Conservation (phyloP, 371 early-diverging fungal genomes). For the Nosema muscidifuracis region DNA sequence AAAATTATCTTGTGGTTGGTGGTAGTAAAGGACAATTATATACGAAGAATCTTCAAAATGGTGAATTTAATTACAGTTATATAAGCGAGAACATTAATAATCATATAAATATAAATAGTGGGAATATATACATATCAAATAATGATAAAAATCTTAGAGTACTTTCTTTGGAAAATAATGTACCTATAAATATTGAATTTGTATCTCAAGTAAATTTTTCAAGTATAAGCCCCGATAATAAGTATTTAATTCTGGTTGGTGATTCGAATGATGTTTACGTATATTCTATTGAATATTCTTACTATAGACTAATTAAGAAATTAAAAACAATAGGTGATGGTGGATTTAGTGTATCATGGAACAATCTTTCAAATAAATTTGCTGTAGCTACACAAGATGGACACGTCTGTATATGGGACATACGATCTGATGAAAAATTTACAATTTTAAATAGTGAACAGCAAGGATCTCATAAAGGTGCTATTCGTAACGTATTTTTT, state of each 20-base stretch:
- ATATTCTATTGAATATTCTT: conserved; percentile 67
- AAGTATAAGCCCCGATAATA: conserved; percentile 73
- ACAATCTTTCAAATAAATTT: conserved; percentile 68
- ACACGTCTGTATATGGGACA: conserved; percentile 70
- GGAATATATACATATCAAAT: conserved; percentile 72
- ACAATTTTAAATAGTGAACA: conserved; percentile 49
- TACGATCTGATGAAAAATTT: conserved; percentile 37
- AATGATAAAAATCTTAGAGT: conserved; percentile 83
- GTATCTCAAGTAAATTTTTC: conserved; percentile 62
- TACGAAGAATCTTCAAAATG: conserved; percentile 68
- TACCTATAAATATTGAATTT: conserved; percentile 66
- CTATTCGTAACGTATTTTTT: conserved; percentile 59
- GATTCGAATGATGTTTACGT: conserved; percentile 73
- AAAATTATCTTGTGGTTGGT: conserved; percentile 75
- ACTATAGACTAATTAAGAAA: conserved; percentile 67
- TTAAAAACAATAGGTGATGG: conserved; percentile 66
- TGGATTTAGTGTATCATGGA: conserved; percentile 74
- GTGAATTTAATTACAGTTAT: conserved; percentile 66
- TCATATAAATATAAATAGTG: conserved; percentile 66
- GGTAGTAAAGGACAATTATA: conserved; percentile 77
- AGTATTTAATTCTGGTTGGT: conserved; percentile 73
- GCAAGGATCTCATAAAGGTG: conserved; percentile 50
- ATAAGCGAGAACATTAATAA: conserved; percentile 81
- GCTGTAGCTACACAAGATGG: conserved; percentile 76
- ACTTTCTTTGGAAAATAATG: conserved; percentile 67